A percentile compares a stretch with the other conserved stretches of the same genome.
Evolutionary conservation across 768 basidiomycete species (phyloP).

Genomic region (Termitomyces sp.): DNA sequence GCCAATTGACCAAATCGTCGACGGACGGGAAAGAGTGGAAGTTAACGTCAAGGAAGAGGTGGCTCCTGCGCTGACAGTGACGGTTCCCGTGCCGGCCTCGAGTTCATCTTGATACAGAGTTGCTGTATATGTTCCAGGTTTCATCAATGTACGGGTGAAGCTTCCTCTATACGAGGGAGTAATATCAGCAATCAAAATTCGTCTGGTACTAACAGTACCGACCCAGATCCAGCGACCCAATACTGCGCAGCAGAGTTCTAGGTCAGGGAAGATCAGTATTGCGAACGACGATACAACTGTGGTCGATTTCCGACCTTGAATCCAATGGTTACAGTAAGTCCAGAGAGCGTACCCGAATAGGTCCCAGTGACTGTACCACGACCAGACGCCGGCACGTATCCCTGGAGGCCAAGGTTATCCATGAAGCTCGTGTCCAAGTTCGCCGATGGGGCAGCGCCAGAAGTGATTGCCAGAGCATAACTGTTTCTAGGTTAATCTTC

Average conservation of each 20-base stretch:
- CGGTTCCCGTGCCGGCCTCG: conserved; percentile 40
- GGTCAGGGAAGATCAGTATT: background rate
- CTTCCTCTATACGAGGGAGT: conserved; percentile 28
- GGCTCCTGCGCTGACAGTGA: conserved; percentile 39
- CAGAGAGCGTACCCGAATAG: conserved; percentile 42
- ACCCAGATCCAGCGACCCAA: conserved; percentile 43
- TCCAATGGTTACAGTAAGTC: conserved; percentile 37
- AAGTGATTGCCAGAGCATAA: conserved; percentile 43
- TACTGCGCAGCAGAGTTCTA: conserved; percentile 47
- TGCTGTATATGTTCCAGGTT: conserved; percentile 47
- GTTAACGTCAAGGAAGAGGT: conserved; percentile 34
- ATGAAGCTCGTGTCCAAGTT: conserved; percentile 43
- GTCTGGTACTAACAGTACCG: conserved; percentile 5
- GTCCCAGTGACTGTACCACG: conserved; percentile 45
- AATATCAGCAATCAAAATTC: background rate
- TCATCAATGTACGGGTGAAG: conserved; percentile 44
- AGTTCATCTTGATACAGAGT: conserved; percentile 47
- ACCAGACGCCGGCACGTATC: conserved; percentile 42
- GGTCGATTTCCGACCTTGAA: conserved; percentile 32
- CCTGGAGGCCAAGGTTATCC: conserved; percentile 40
- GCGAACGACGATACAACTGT: background rate
- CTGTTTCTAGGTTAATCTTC: conserved; percentile 18
- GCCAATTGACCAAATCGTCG: conserved; percentile 45
- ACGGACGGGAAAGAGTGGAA: conserved; percentile 31
- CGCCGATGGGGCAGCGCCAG: conserved; percentile 41